phyloP scores from a whole-genome alignment of 805 yeast genomes.

The Teunomyces funiuensis region DNA sequence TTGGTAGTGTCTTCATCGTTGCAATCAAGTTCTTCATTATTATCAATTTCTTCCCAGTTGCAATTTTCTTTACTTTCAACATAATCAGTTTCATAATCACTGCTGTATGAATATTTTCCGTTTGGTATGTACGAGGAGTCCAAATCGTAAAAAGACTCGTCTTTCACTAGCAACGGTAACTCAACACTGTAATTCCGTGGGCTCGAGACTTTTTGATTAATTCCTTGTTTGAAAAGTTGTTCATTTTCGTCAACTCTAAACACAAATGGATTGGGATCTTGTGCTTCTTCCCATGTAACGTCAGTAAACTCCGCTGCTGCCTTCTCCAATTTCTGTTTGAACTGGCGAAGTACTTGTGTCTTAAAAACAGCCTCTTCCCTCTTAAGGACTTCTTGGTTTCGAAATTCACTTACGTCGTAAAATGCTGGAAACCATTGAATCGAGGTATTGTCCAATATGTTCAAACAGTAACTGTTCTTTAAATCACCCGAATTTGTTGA shows the following conservation, averaged over 20 bases:
- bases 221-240: not conserved
- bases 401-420: conserved; percentile 1
- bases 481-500: conserved; percentile 32
- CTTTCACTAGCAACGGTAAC: not conserved
- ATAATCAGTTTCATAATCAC: not conserved
- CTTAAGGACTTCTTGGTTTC: not conserved
- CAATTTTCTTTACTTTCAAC: not conserved
- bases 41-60: not conserved
- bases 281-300: conserved; percentile 19
- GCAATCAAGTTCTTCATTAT: not conserved
- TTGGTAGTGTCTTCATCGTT: not conserved
- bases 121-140: not conserved
- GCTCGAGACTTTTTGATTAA: not conserved
- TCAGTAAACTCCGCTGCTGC: conserved; percentile 16
- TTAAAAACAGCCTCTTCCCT: conserved; percentile 7
- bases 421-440: conserved; percentile 26
- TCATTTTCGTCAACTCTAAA: not conserved
- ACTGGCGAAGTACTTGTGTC: conserved; percentile 23
- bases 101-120: not conserved
- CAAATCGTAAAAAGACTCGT: not conserved
- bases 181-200: not conserved
- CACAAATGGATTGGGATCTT: conserved; percentile 17
- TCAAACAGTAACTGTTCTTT: conserved; percentile 30
- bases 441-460: conserved; percentile 27
- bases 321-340: conserved; percentile 15